Base-by-base conservation (phyloP, 805 yeast genomes). In the Yamadazyma paraphyllophila region DNA sequence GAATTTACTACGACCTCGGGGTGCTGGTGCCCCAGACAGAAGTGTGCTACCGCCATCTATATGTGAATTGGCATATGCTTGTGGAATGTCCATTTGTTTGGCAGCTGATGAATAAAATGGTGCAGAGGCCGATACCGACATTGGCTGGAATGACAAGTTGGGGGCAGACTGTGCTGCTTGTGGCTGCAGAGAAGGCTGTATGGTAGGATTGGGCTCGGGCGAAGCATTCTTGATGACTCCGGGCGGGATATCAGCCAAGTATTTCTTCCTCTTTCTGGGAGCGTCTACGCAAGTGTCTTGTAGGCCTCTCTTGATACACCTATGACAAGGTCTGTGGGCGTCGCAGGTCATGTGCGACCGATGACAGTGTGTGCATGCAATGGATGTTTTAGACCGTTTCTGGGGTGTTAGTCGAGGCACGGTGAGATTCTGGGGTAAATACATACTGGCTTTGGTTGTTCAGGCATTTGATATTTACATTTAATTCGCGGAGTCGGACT, bases 341-440 rank as follows among this genome's bases (percentile, higher is more conserved):
- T 91, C 97, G 63, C 99, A 92, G 0, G 97, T 88, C 74, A 91
- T 80, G 62, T 92, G 99, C 2, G 96, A 87, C 56, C 82, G 80
- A 49, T 91, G 90, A 60, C 99, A 92, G 65, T 91, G 94, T 34
- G 80, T 79, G 56, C 99, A 92, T 4, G 99, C 98, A 46, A 96
- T 73, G 7, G 83, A 73, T 0, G 94, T 91, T 60, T 91, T 91
- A 57, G 77, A 77, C 35, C 75, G 56, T 51, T 62, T 67, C 69
- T 65, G 37, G 24, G n/a, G 3, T n/a, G 48, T 48, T 48, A 39
- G 46, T 49, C 16, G 24, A 30, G 14, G n/a, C 13, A 16, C 10
- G 11, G 30, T 17, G 17, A 13, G 25, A 15, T 13, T 15, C 17
- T 7, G 11, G 26, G 42, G 35, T 12, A 30, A 15, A 31, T 34